Base-by-base conservation (phyloP, 345 rosid genomes). In the Streptanthus diversifolius region DNA sequence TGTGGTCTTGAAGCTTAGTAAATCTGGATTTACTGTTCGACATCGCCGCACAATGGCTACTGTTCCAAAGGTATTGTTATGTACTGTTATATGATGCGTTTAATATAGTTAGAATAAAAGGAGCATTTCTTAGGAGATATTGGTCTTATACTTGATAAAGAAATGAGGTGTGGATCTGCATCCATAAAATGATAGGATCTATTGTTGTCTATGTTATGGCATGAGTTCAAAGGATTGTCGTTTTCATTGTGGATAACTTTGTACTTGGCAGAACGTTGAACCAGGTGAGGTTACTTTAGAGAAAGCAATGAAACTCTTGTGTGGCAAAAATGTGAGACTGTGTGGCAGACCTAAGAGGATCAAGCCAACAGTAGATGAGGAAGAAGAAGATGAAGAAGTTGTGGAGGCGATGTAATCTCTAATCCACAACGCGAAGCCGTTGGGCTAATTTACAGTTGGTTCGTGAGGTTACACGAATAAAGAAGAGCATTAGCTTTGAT, bases 21-120 rank as follows among this genome's bases (percentile, higher is more conserved):
- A 79, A 81, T 76, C 69, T 64, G 98, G 98, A 49, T 88, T 85
- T 78, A 75, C 84, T 3, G 71, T 95, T 63, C 79, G 78, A 67
- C 91, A 95, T 85, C 82, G 93, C 70, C 82, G 88, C 64, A 86
- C 84, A 12, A 82, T 82, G 80, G 99, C 90, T 77, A 66, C 92
- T 53, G 85, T 95, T 73, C 97, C 99, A 29, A 92, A 90, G 99
- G 98, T 95, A 86, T 63, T 6, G 11, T 54, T 53, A 24, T 54
- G 24, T 32, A 35, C 52, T 54, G 41, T 35, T 53, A 54, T 33
- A 52, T 43, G 48, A 33, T 53, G 8, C 40, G 40, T 41, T 55
- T 62, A 33, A 55, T 47, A 45, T 69, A 55, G 41, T 30, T 70
- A 51, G 63, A 68, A 53, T 41, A 52, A 68, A 51, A 43, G 55